A percentile compares a stretch with the other conserved stretches of the same genome.
Evolutionary conservation across 225 moss, liverwort and hornwort species (phyloP).

Genomic region (Ulota crispa): DNA sequence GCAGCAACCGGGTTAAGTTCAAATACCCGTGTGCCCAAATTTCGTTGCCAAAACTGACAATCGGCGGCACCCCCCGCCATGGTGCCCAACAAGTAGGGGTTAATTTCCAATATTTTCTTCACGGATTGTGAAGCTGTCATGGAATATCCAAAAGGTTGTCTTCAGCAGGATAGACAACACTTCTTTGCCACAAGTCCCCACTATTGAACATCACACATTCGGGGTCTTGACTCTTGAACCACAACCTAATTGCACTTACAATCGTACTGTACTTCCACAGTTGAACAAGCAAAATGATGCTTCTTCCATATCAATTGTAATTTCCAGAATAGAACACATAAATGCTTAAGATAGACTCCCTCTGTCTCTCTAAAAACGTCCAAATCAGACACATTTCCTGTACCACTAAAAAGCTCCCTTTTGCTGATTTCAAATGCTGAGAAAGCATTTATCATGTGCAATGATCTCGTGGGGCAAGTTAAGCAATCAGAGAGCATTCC

Average conservation of each 20-base stretch:
- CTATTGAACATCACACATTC: background rate
- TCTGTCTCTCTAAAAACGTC: too few relatives aligned
- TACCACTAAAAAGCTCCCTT: too few relatives aligned
- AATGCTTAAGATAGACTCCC: too few relatives aligned
- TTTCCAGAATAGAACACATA: background rate
- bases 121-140: constrained; percentile 76
- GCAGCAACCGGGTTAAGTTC: background rate
- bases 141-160: constrained; percentile 10
- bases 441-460: too few relatives aligned
- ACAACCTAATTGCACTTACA: background rate
- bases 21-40: constrained; percentile 76
- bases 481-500: too few relatives aligned
- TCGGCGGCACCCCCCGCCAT: constrained; percentile 94
- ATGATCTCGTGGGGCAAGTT: too few relatives aligned
- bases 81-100: constrained; percentile 81
- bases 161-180: background rate
- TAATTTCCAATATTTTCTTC: constrained; percentile 88
- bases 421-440: too few relatives aligned
- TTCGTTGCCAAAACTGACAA: constrained; percentile 93
- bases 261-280: background rate
- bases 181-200: background rate
- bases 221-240: background rate
- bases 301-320: background rate
- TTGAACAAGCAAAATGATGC: background rate
- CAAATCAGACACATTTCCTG: too few relatives aligned